Conservation (phyloP, 2,329 filamentous ascomycete genomes). For the Verticillium klebahnii region DNA sequence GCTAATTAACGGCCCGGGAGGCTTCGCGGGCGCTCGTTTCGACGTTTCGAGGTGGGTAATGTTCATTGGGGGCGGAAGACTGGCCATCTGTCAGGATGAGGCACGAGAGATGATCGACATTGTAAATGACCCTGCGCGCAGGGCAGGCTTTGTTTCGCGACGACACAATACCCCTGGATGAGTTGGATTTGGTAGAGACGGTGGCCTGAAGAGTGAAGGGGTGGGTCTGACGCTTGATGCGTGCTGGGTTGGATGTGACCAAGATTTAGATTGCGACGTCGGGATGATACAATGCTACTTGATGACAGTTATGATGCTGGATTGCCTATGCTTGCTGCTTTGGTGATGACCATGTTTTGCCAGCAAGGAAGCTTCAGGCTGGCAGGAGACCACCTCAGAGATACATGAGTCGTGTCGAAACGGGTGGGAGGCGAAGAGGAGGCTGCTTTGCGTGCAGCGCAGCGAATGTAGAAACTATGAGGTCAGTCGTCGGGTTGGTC, state of each 20-base stretch:
- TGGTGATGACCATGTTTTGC: neutral
- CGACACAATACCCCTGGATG: neutral
- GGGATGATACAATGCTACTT: neutral
- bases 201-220: neutral
- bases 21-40: neutral
- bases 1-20: conserved; percentile 12
- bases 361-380: too few species aligned
- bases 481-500: neutral
- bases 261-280: neutral
- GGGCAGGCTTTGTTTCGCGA: neutral
- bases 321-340: neutral
- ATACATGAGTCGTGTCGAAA: too few species aligned
- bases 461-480: too few species aligned
- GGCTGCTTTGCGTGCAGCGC: too few species aligned
- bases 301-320: neutral
- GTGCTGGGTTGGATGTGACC: neutral
- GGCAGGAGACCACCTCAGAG: too few species aligned
- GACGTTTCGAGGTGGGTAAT: neutral
- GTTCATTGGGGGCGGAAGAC: neutral
- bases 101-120: neutral
- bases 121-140: neutral
- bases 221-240: neutral
- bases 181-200: neutral
- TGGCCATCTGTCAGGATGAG: neutral
- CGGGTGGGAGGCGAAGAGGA: too few species aligned